Percentiles rank a stretch among this genome's conserved stretches.
Evolutionary conservation across 805 yeast genomes (phyloP).

Genomic region (Schwanniomyces yamadae): DNA sequence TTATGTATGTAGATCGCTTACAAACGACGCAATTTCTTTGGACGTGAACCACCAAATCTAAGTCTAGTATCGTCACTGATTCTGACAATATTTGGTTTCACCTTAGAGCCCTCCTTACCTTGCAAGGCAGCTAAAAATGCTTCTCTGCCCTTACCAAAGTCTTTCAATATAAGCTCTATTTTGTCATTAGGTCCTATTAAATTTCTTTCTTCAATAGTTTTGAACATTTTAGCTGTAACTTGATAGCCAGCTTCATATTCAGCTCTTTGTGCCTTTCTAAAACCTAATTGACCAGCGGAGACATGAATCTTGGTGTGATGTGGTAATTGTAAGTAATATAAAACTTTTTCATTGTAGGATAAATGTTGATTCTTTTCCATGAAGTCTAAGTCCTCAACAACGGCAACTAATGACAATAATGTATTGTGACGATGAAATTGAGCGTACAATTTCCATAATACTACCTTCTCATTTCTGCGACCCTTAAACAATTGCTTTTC

Average conservation of each 20-base stretch:
- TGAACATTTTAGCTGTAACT: constrained; percentile 70
- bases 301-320: constrained; percentile 68
- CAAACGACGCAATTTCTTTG: constrained; percentile 79
- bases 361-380: constrained; percentile 53
- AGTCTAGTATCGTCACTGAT: constrained; percentile 77
- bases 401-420: constrained; percentile 70
- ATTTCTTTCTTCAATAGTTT: constrained; percentile 62
- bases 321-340: constrained; percentile 76
- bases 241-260: constrained; percentile 94
- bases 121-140: constrained; percentile 81
- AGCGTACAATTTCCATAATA: constrained; percentile 74
- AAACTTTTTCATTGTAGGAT: constrained; percentile 65
- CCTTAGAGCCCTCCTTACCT: constrained; percentile 80
- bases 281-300: constrained; percentile 85
- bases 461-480: constrained; percentile 31
- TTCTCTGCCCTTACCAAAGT: constrained; percentile 86
- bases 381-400: constrained; percentile 61
- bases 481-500: constrained; percentile 7
- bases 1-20: constrained; percentile 20
- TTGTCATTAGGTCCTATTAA: constrained; percentile 51
- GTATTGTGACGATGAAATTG: constrained; percentile 82
- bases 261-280: constrained; percentile 84
- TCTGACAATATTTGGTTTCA: constrained; percentile 66
- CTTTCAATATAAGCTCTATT: constrained; percentile 74
- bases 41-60: constrained; percentile 89